Conservation (phyloP, 345 rosid species). For the Boechera retrofracta region DNA sequence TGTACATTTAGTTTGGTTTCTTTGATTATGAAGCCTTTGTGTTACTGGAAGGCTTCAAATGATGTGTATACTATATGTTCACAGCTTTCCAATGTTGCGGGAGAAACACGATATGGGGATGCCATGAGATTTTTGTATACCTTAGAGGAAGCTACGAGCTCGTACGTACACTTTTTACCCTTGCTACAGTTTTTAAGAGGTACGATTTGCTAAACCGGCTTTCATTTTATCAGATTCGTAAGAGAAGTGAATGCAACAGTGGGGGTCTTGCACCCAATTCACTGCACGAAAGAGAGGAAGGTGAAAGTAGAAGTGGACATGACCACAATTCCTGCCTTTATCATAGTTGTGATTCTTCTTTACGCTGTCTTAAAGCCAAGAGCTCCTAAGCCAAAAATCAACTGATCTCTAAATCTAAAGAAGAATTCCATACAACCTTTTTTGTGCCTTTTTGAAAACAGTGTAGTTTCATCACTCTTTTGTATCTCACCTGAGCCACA, state of each 20-base stretch:
- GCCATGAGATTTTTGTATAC: slow-evolving; percentile 76
- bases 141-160: slow-evolving; percentile 77
- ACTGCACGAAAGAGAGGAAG: slow-evolving; percentile 82
- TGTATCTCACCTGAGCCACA: slow-evolving; percentile 29
- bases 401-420: slow-evolving; percentile 48
- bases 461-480: slow-evolving; percentile 4
- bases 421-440: not conserved
- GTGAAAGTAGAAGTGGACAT: slow-evolving; percentile 71
- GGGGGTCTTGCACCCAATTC: slow-evolving; percentile 79
- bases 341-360: slow-evolving; percentile 62
- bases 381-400: slow-evolving; percentile 90
- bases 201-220: slow-evolving; percentile 7
- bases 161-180: slow-evolving; percentile 49
- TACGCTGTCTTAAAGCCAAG: slow-evolving; percentile 76
- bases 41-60: slow-evolving; percentile 11
- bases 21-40: not conserved
- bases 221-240: slow-evolving; percentile 59
- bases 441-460: not conserved
- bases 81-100: slow-evolving; percentile 75
- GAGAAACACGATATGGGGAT: slow-evolving; percentile 81
- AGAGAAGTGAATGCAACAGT: slow-evolving; percentile 84
- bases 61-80: slow-evolving; percentile 20
- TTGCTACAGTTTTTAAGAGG: not conserved
- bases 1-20: slow-evolving; percentile 36
- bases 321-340: slow-evolving; percentile 88